Conservation (phyloP, 1,139 yeast species). For the Geotrichum restrictum region DNA sequence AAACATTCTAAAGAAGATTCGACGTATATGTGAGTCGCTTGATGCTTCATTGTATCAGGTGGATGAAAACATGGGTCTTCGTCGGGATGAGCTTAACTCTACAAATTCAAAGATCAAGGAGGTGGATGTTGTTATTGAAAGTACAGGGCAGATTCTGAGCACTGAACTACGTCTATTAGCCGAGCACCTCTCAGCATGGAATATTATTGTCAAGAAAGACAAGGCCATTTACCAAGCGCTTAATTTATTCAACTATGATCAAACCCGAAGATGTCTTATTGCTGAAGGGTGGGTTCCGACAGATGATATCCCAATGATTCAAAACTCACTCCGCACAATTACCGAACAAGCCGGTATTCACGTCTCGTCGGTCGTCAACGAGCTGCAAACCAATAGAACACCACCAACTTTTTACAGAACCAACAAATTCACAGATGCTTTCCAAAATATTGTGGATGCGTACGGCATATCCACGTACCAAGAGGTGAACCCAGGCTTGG, state of each 20-base stretch:
- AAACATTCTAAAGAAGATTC: conserved; percentile 60
- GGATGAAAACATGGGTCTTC: conserved; percentile 52
- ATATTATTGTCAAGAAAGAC: conserved; percentile 64
- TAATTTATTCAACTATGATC: conserved; percentile 79
- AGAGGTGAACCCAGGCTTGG: conserved; percentile 93
- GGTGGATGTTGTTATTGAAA: conserved; percentile 63
- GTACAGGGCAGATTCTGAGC: conserved; percentile 64
- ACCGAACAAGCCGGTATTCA: conserved; percentile 56
- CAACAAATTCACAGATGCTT: conserved; percentile 87
- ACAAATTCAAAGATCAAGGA: conserved; percentile 59
- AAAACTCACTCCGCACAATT: conserved; percentile 50
- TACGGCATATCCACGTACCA: conserved; percentile 92
- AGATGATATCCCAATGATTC: conserved; percentile 47
- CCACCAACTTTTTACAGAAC: conserved; percentile 94
- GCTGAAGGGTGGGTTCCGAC: conserved; percentile 98
- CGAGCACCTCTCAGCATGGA: conserved; percentile 65
- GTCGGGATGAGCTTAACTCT: conserved; percentile 57
- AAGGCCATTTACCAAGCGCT: conserved; percentile 68
- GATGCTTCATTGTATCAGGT: conserved; percentile 75
- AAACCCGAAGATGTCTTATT: conserved; percentile 77
- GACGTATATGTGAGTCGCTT: conserved; percentile 72
- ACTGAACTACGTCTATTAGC: conserved; percentile 77
- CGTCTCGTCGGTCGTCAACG: conserved; percentile 75
- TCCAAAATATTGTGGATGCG: conserved; percentile 90
- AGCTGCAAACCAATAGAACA: conserved; percentile 69